Conservation (phyloP, 305 asterid species). For the Vinca major region DNA sequence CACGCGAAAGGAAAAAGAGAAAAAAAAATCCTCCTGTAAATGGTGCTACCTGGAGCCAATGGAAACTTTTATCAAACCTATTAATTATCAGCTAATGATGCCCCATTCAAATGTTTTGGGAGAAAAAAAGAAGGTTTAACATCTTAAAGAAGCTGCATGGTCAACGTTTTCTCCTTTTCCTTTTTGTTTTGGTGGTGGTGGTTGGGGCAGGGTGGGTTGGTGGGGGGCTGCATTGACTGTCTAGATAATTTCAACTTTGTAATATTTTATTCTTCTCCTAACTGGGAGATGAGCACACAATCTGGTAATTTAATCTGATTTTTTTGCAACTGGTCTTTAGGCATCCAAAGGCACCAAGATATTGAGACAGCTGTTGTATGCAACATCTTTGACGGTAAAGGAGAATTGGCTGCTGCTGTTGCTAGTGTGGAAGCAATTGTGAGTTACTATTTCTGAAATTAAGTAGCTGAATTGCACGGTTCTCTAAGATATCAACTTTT, state of each 20-base stretch:
- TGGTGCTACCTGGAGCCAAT: neutral
- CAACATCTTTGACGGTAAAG: conserved; percentile 67
- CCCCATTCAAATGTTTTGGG: neutral
- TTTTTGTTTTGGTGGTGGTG: too few relatives aligned
- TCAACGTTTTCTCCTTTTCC: too few relatives aligned
- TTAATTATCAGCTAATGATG: neutral
- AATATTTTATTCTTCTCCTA: neutral
- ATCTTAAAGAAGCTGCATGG: neutral
- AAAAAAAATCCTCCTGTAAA: neutral
- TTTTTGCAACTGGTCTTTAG: conserved; percentile 32
- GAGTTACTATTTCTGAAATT: conserved; percentile 24
- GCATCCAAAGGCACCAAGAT: conserved; percentile 55
- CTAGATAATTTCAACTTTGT: neutral
- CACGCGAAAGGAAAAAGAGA: neutral
- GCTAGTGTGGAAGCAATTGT: conserved; percentile 79
- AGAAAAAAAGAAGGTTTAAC: neutral
- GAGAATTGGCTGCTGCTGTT: conserved; percentile 83
- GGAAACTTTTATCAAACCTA: neutral
- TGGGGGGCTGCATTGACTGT: too few relatives aligned
- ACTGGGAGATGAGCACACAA: neutral
- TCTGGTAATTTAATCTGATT: conserved; percentile 6
- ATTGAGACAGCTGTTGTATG: conserved; percentile 64
- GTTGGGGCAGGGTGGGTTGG: too few relatives aligned
- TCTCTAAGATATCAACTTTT: neutral
- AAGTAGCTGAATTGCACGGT: conserved; percentile 2